Evolutionary conservation across 2,329 filamentous ascomycete genomes (phyloP).

Genomic region (Colletotrichum somersetense): DNA sequence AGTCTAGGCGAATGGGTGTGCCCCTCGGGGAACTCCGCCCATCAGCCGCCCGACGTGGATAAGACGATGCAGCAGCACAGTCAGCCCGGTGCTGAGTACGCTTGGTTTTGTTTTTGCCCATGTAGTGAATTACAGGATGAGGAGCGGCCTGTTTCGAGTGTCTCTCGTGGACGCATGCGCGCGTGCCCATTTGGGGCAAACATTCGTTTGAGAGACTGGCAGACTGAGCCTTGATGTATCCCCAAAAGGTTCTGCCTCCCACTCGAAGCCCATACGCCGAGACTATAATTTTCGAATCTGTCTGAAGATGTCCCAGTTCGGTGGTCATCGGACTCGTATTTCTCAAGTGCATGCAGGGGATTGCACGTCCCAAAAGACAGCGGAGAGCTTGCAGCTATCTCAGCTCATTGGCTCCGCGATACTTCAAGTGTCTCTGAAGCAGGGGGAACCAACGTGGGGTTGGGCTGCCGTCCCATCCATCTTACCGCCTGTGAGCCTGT

Average conservation of each 20-base stretch:
- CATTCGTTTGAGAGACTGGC: background rate
- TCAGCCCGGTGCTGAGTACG: conserved; percentile 26
- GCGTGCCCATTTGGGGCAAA: background rate
- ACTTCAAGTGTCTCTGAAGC: background rate
- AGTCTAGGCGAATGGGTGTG: background rate
- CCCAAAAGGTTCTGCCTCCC: too few species aligned
- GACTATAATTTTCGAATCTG: conserved; percentile 2
- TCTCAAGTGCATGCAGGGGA: conserved; percentile 21
- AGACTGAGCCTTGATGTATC: background rate
- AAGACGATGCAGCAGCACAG: conserved; percentile 32
- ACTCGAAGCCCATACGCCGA: background rate
- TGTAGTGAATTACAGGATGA: background rate
- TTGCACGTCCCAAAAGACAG: conserved; percentile 23
- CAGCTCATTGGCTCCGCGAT: conserved; percentile 32
- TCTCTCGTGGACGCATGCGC: conserved; percentile 9
- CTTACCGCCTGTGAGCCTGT: background rate
- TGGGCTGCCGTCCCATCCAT: conserved; percentile 27
- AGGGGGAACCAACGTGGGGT: conserved; percentile 38
- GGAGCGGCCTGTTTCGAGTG: conserved; percentile 19
- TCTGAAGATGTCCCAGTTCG: conserved; percentile 14
- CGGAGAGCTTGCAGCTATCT: conserved; percentile 21
- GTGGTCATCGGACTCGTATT: conserved; percentile 32
- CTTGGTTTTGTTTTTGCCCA: conserved; percentile 13
- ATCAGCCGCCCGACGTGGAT: conserved; percentile 1
- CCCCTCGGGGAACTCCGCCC: conserved; percentile 20